Conservation (phyloP, 257 asterid species). For the Solanum habrochaites region DNA sequence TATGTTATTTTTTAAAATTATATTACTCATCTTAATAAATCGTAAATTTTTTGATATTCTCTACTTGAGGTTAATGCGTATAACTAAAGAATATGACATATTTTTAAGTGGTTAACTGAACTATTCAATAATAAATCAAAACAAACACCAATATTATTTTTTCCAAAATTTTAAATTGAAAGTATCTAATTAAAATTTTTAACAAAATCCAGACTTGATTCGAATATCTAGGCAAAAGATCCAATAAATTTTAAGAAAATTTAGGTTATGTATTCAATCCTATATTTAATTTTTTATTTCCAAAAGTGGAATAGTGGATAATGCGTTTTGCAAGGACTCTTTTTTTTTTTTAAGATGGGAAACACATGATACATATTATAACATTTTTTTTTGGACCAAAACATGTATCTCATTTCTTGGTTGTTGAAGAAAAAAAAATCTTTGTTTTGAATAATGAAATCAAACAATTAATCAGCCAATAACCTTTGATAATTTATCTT, state of each 20-base stretch:
- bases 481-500: neutral
- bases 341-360: neutral
- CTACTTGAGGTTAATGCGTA: neutral
- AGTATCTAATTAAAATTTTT: neutral
- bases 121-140: neutral
- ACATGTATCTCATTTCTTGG: neutral
- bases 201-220: neutral
- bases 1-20: neutral
- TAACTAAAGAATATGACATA: neutral
- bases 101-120: neutral
- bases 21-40: neutral
- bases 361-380: neutral
- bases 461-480: neutral
- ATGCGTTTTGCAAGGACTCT: neutral
- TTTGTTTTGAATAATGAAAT: neutral
- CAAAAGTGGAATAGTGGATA: neutral
- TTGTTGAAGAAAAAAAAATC: neutral
- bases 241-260: neutral
- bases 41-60: accelerated
- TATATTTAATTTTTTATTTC: neutral
- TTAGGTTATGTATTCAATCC: neutral
- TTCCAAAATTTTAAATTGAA: neutral
- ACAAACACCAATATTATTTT: no score
- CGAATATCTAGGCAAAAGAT: neutral
- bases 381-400: neutral